These are phyloP conservation scores for Melastoma malabathricum DNA, from an alignment of 345 rosid genomes.

Conservation along the genomic window DNA sequence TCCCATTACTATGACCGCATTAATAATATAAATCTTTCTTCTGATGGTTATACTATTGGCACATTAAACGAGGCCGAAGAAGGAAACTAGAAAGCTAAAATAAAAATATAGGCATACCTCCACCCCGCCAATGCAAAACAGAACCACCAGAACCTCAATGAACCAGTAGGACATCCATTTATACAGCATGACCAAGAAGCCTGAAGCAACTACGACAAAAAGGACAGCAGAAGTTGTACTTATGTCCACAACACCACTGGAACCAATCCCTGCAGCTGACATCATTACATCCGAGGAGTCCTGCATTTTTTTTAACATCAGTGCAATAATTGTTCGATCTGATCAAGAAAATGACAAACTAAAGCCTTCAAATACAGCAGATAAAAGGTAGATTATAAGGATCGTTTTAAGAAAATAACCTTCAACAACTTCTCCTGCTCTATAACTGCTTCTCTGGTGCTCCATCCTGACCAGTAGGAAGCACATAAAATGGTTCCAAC, in stretches of 20 bases:
- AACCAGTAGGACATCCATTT: conserved; percentile 94
- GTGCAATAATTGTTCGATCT: not conserved
- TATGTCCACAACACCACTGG: conserved; percentile 62
- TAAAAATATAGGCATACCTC: conserved; percentile 43
- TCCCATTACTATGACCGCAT: no score
- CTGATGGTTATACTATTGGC: no score
- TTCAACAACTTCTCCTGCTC: conserved; percentile 86
- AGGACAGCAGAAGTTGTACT: conserved; percentile 58
- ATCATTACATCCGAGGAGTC: conserved; percentile 56
- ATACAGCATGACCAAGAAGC: conserved; percentile 95
- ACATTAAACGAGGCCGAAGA: no score
- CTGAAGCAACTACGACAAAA: conserved; percentile 88
- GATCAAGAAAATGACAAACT: not conserved
- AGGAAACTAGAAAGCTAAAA: not conserved
- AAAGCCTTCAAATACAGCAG: no score
- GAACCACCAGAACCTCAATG: conserved; percentile 75
- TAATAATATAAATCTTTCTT: no score
- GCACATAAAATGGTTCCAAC: conserved; percentile 85
- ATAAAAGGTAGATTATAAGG: no score
- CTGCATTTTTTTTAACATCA: conserved; percentile 21
- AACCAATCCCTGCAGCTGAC: conserved; percentile 29
- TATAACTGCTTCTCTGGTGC: conserved; percentile 71
- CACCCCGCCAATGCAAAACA: conserved; percentile 90
- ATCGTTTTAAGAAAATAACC: no score
- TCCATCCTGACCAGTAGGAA: conserved; percentile 94